phyloP scores from a whole-genome alignment of 805 yeast species.

The Lachancea thermotolerans region DNA sequence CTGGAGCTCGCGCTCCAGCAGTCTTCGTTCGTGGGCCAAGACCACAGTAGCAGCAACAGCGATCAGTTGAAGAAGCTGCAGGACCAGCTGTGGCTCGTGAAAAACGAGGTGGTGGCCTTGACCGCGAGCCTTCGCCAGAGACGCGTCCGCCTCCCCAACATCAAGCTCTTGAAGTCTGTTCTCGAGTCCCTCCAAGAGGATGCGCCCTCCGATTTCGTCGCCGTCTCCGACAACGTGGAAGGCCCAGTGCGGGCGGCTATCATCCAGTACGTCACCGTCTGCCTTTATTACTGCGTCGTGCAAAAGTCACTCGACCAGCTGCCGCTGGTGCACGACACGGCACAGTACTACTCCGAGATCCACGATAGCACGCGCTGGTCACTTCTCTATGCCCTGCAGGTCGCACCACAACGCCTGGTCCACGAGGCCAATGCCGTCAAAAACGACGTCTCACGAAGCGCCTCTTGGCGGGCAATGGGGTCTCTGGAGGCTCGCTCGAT shows the following conservation, averaged over 20 bases:
- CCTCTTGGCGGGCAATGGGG: neutral
- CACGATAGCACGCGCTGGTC: slow-evolving; percentile 13
- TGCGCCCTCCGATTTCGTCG: slow-evolving; percentile 5
- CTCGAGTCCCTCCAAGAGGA: slow-evolving; percentile 5
- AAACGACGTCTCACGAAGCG: neutral
- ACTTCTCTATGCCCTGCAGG: slow-evolving; percentile 20
- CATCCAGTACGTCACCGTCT: slow-evolving; percentile 14
- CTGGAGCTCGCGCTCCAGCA: slow-evolving; percentile 13
- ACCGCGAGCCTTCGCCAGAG: slow-evolving; percentile 2
- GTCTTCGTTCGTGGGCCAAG: slow-evolving; percentile 6
- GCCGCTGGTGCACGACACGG: slow-evolving; percentile 17
- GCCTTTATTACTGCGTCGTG: slow-evolving; percentile 20
- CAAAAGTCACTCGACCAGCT: slow-evolving; percentile 14
- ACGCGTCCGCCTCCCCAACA: slow-evolving; percentile 1
- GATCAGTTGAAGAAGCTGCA: slow-evolving; percentile 11
- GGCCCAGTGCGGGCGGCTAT: slow-evolving; percentile 4
- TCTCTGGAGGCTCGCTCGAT: neutral
- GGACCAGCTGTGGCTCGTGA: slow-evolving; percentile 10
- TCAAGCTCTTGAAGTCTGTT: neutral
- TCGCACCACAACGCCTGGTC: slow-evolving; percentile 8
- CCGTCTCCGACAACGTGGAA: slow-evolving; percentile 3
- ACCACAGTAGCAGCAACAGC: slow-evolving; percentile 2
- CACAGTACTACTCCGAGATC: slow-evolving; percentile 16
- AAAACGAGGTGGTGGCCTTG: slow-evolving; percentile 4
- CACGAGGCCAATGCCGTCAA: neutral